Conservation (phyloP, 129 eudicot genomes). For the Erigeron canadensis region DNA sequence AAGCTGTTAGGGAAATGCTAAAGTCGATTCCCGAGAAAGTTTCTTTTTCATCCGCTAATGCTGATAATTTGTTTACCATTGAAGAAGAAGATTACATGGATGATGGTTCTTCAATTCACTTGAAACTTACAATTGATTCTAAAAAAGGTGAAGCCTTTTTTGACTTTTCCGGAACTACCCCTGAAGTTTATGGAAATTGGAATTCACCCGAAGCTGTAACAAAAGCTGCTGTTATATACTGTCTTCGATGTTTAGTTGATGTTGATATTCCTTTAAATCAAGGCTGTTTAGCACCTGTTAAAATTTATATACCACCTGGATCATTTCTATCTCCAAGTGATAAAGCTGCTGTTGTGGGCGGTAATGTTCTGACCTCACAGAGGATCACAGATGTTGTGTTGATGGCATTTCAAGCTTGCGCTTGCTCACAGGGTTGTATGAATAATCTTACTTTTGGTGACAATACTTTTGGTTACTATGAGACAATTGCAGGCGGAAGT, state of each 20-base stretch:
- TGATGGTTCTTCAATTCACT: constrained; percentile 79
- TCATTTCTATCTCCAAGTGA: constrained; percentile 93
- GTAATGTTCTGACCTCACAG: constrained; percentile 92
- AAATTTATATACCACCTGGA: constrained; percentile 68
- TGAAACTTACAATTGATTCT: constrained; percentile 74
- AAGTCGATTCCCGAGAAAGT: constrained; percentile 71
- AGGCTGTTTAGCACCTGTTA: constrained; percentile 93
- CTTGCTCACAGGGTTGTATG: constrained; percentile 99
- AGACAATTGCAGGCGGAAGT: constrained; percentile 97
- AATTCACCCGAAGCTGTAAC: constrained; percentile 99
- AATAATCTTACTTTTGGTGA: constrained; percentile 96
- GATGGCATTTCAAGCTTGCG: constrained; percentile 93
- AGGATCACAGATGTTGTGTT: constrained; percentile 86
- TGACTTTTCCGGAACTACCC: constrained; percentile 87
- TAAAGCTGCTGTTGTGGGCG: constrained; percentile 96
- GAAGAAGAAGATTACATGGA: constrained; percentile 99
- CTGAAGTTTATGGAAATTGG: constrained; percentile 98
- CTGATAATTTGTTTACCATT: constrained; percentile 43
- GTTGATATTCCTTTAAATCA: constrained; percentile 95
- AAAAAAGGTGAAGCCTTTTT: constrained; percentile 78
- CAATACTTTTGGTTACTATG: constrained; percentile 86
- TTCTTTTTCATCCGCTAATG: constrained; percentile 35
- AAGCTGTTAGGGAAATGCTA: constrained; percentile 94
- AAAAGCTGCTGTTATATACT: constrained; percentile 91
- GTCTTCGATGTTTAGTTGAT: constrained; percentile 81